These are phyloP conservation scores for Monilinia aucupariae DNA, from an alignment of 2,329 filamentous ascomycete species.

Conservation along the genomic window DNA sequence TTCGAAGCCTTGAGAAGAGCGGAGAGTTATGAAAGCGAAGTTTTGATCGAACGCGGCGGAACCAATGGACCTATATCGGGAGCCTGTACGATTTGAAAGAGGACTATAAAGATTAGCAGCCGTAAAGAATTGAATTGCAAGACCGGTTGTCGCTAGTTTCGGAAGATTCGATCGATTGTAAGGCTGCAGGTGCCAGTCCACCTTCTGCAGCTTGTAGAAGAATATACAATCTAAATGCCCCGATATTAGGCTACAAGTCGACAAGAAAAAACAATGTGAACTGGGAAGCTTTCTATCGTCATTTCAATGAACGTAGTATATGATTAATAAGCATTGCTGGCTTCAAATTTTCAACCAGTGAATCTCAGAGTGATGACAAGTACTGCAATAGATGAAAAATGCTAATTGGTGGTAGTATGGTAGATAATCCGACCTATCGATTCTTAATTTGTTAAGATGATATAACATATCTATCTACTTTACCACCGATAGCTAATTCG, in stretches of 20 bases:
- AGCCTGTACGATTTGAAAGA: conserved; percentile 24
- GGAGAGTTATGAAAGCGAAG: conserved; percentile 20
- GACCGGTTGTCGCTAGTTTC: conserved; percentile 52
- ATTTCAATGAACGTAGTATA: no score
- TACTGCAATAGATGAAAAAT: no score
- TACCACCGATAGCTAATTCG: neutral
- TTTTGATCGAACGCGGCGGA: conserved; percentile 24
- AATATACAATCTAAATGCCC: no score
- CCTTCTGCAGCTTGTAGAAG: conserved; percentile 56
- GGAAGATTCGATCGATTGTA: conserved; percentile 36
- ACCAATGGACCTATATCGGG: conserved; percentile 36
- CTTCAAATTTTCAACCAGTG: no score
- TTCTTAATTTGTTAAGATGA: no score
- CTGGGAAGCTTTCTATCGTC: no score
- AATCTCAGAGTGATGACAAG: no score
- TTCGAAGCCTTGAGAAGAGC: conserved; percentile 25
- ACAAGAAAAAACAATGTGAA: neutral
- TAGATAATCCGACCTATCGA: no score
- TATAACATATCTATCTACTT: neutral
- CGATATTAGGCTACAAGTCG: neutral
- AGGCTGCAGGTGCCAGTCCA: conserved; percentile 50
- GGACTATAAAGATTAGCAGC: conserved; percentile 48
- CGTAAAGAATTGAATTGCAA: conserved; percentile 56
- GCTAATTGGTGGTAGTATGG: no score
- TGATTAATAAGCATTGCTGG: no score